Conservation (phyloP, 768 basidiomycete genomes). For the Omphalotus guepiniiformis region DNA sequence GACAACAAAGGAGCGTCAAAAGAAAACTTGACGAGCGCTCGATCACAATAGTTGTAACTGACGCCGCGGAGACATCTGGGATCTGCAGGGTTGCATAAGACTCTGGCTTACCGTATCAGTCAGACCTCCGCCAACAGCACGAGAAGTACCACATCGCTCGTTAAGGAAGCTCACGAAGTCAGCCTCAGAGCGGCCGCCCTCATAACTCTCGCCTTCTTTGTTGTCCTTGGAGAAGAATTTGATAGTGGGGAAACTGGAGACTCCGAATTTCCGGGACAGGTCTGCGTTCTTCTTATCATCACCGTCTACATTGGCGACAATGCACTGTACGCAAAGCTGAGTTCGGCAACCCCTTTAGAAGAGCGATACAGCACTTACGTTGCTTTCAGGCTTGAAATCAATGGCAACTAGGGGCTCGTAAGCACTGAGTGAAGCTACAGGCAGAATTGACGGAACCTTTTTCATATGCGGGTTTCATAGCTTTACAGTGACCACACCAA, state of each 20-base stretch:
- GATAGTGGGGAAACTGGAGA: slow-evolving; percentile 87
- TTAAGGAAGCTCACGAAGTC: slow-evolving; percentile 81
- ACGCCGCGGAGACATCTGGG: too few relatives aligned
- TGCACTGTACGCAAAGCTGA: slow-evolving; percentile 50
- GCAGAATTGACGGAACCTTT: slow-evolving; percentile 39
- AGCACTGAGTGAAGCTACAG: not conserved
- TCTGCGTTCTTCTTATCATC: slow-evolving; percentile 78
- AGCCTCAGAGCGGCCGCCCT: slow-evolving; percentile 64
- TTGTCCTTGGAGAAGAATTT: slow-evolving; percentile 85
- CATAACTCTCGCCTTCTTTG: slow-evolving; percentile 63
- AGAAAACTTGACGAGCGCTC: too few relatives aligned
- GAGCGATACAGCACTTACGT: slow-evolving; percentile 40
- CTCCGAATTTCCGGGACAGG: slow-evolving; percentile 65
- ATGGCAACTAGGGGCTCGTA: slow-evolving; percentile 50
- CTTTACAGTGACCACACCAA: slow-evolving; percentile 97
- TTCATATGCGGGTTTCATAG: slow-evolving; percentile 82
- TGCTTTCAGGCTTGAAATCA: slow-evolving; percentile 71
- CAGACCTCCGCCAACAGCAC: slow-evolving; percentile 79
- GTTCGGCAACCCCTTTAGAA: not conserved
- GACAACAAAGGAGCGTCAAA: too few relatives aligned
- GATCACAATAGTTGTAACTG: too few relatives aligned
- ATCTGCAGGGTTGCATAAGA: too few relatives aligned
- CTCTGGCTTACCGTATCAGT: slow-evolving; percentile 55
- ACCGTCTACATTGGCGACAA: slow-evolving; percentile 89
- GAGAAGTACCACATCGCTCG: slow-evolving; percentile 80